Evolutionary conservation across 2,329 filamentous ascomycete species (phyloP).

Genomic region (Fusarium chaquense): DNA sequence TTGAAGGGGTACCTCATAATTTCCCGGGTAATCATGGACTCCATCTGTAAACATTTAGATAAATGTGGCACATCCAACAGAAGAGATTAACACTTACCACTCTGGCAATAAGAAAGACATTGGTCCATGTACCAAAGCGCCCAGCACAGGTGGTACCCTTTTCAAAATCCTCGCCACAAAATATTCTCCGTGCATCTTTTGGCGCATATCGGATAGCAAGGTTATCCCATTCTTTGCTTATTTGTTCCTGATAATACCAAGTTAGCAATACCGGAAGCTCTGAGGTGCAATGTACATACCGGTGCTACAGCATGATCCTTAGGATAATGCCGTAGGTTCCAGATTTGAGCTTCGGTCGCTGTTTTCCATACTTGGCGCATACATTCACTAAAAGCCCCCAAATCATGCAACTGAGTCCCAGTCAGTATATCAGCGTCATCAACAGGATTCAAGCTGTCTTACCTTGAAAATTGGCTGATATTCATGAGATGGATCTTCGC

Average conservation of each 20-base stretch:
- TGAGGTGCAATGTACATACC: slow-evolving; percentile 30
- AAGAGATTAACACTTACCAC: slow-evolving; percentile 37
- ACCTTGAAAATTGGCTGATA: slow-evolving; percentile 47
- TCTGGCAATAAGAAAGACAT: slow-evolving; percentile 47
- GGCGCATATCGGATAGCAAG: slow-evolving; percentile 7
- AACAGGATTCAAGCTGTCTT: background rate
- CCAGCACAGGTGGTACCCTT: slow-evolving; percentile 39
- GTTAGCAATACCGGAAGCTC: slow-evolving; percentile 15
- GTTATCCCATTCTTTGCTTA: slow-evolving; percentile 44
- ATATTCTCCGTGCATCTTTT: slow-evolving; percentile 1
- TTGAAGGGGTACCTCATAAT: slow-evolving; percentile 29
- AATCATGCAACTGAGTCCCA: slow-evolving; percentile 45
- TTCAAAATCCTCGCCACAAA: slow-evolving; percentile 19
- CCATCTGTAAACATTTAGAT: slow-evolving; percentile 44
- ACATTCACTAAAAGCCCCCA: slow-evolving; percentile 42
- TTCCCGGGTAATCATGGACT: slow-evolving; percentile 42
- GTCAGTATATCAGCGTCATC: slow-evolving; percentile 1
- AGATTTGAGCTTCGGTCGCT: slow-evolving; percentile 21
- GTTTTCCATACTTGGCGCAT: slow-evolving; percentile 39
- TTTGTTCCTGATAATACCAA: slow-evolving; percentile 41
- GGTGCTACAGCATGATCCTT: slow-evolving; percentile 45
- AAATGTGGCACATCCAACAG: background rate
- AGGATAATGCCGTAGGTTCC: slow-evolving; percentile 29
- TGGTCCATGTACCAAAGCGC: slow-evolving; percentile 49
- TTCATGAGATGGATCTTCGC: slow-evolving; percentile 27